Evolutionary conservation across 2,329 filamentous ascomycete species (phyloP).

Genomic region (Eurotiales sp.): DNA sequence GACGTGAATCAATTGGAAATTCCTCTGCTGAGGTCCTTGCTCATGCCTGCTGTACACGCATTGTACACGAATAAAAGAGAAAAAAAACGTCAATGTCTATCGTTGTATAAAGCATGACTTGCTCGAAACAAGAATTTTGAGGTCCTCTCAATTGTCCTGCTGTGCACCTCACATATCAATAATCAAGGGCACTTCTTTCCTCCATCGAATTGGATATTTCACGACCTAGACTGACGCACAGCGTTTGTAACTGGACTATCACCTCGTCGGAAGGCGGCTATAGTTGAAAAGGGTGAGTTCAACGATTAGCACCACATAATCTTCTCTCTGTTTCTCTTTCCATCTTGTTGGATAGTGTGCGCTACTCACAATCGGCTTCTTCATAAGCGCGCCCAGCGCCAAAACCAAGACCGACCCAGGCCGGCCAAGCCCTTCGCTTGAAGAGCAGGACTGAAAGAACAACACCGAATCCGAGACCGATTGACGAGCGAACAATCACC

Average conservation of each 20-base stretch:
- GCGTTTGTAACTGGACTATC: slow-evolving; percentile 38
- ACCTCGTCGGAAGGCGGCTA: slow-evolving; percentile 44
- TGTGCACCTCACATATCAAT: no score
- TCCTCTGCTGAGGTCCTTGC: neutral
- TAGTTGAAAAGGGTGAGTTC: no score
- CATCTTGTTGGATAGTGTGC: no score
- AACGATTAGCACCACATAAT: no score
- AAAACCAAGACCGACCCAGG: slow-evolving; percentile 90
- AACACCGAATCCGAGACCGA: slow-evolving; percentile 94
- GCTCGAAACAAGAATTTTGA: neutral
- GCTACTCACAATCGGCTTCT: slow-evolving; percentile 76
- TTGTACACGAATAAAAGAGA: slow-evolving; percentile 9
- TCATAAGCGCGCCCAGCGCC: slow-evolving; percentile 96
- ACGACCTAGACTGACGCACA: slow-evolving; percentile 32
- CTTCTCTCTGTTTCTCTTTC: no score
- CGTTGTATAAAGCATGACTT: neutral
- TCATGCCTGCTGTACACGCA: slow-evolving; percentile 14
- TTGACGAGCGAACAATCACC: slow-evolving; percentile 90
- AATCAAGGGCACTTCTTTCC: neutral
- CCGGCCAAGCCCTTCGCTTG: slow-evolving; percentile 96
- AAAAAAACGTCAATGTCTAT: slow-evolving; percentile 5
- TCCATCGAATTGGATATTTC: slow-evolving; percentile 5
- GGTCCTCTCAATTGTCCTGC: neutral
- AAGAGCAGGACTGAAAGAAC: slow-evolving; percentile 98
- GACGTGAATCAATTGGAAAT: neutral